These are phyloP conservation scores for Sporisorium exsertum DNA, from an alignment of 1,284 basidiomycete genomes.

Conservation along the genomic window DNA sequence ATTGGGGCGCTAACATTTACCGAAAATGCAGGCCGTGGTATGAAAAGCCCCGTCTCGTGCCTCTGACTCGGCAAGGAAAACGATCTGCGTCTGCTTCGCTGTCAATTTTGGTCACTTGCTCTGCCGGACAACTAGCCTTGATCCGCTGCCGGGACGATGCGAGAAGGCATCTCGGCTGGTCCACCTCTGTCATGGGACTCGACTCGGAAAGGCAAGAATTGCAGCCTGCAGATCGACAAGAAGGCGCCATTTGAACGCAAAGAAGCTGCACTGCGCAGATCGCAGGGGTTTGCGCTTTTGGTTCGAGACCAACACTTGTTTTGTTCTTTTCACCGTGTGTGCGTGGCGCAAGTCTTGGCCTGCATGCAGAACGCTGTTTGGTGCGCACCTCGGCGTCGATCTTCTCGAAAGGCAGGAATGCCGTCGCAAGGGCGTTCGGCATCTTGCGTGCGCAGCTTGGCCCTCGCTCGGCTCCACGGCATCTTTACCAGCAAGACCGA, in stretches of 20 bases:
- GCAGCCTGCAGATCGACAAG: conserved; percentile 23
- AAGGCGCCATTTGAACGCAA: background rate
- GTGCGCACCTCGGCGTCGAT: conserved; percentile 5
- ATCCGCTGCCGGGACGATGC: background rate
- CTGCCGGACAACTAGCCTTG: background rate
- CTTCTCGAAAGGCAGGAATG: conserved; percentile 15
- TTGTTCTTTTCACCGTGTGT: background rate
- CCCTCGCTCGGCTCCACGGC: background rate
- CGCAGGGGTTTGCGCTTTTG: background rate
- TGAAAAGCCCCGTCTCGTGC: background rate
- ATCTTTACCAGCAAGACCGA: background rate
- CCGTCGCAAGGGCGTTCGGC: conserved; percentile 12
- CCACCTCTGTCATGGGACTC: too few species aligned
- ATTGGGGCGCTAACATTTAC: too few species aligned
- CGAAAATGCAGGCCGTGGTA: too few species aligned
- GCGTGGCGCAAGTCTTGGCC: conserved; percentile 18
- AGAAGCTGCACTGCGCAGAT: background rate
- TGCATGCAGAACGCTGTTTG: conserved; percentile 1
- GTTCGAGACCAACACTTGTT: conserved; percentile 35
- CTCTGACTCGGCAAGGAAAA: background rate
- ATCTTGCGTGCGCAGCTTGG: conserved; percentile 3
- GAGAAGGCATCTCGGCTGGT: background rate
- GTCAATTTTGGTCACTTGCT: background rate
- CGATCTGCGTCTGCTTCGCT: background rate
- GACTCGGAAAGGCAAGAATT: conserved; percentile 13